Base-by-base conservation (phyloP, 495 filamentous ascomycete genomes). In the Penicillium lagena region DNA sequence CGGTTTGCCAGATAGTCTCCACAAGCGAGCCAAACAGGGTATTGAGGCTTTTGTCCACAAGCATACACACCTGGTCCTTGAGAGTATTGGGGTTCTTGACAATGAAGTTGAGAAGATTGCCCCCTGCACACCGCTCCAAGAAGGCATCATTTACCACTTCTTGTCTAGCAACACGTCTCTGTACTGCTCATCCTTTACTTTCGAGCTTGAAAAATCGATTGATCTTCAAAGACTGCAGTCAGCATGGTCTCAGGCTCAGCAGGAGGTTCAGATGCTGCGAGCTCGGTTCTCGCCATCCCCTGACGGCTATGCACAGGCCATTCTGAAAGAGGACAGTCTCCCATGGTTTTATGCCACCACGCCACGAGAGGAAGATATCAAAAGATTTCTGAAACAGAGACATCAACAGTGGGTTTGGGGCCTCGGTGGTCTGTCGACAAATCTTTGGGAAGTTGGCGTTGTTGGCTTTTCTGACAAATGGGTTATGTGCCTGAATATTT, bases 41-140 rank as follows among this genome's bases (percentile, higher is more conserved):
- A 76, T 86, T 10, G 63, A 71, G 33, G 81, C 79, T 13, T 79
- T 77, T 50, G 63, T 62, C 10, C 80, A 83, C 45, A 73, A 68
- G 35, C 65, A 83, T 55, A 59, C 70, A 1, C 62, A 68, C 41
- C 52, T 51, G 7, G 63, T 78, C 13, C 72, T 73, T 17, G 63
- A 67, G 17, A 62, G 61, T 4, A 63, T 89, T 0, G 59, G 58
- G 1, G 40, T 79, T 7, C 32, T 50, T 2, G 47, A 54, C 6
- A 49, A 65, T 13, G 65, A 79, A n/a, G 72, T 94, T 9, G 79
- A 89, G 51, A 72, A 72, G 29, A 79, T 94, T 43, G 74, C 78
- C 1, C 89, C 86, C 9, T 90, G 87, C 51, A 89, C 88, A 1
- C 73, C 87, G 0, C 64, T 93, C 2, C 88, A 95, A 52, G 77